Percentiles rank a stretch among this genome's conserved stretches.
Evolutionary conservation across 1,284 basidiomycete genomes (phyloP).

Genomic region (Takashimella koratensis): DNA sequence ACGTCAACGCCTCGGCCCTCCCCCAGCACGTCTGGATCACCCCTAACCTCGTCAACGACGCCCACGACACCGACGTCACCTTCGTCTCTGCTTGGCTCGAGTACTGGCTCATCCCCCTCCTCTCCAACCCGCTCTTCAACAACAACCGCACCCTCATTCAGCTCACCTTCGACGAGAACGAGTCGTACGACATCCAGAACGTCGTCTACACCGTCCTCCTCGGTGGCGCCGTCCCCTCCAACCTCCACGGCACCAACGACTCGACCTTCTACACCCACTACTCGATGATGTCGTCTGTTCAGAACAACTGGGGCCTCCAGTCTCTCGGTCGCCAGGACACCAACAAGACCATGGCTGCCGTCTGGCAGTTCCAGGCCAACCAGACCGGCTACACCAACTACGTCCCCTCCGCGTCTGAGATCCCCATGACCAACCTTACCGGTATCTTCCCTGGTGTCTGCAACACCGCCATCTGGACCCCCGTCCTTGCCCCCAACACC

Average conservation of each 20-base stretch:
- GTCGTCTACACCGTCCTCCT: conserved; percentile 51
- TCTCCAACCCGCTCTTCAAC: conserved; percentile 55
- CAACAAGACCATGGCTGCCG: conserved; percentile 47
- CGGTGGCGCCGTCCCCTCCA: conserved; percentile 55
- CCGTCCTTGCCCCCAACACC: conserved; percentile 37
- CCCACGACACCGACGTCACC: conserved; percentile 58
- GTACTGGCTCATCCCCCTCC: conserved; percentile 58
- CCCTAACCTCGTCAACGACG: conserved; percentile 61
- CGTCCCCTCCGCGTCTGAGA: conserved; percentile 20
- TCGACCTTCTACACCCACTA: conserved; percentile 64
- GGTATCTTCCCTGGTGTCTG: conserved; percentile 37
- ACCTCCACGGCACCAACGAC: conserved; percentile 53
- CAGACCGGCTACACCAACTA: conserved; percentile 29
- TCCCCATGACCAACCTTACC: conserved; percentile 41
- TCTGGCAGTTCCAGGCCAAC: conserved; percentile 38
- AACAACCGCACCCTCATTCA: conserved; percentile 56
- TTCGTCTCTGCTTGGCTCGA: conserved; percentile 55
- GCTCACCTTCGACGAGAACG: conserved; percentile 60
- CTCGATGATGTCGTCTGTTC: conserved; percentile 58
- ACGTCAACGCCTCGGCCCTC: conserved; percentile 52
- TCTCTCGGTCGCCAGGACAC: conserved; percentile 60
- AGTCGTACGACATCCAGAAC: conserved; percentile 48
- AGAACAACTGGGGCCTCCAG: conserved; percentile 63
- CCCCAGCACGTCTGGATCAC: conserved; percentile 65
- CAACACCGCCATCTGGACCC: conserved; percentile 27